phyloP scores from a whole-genome alignment of 1,139 yeast genomes.

The Geotrichum histeridarum region DNA sequence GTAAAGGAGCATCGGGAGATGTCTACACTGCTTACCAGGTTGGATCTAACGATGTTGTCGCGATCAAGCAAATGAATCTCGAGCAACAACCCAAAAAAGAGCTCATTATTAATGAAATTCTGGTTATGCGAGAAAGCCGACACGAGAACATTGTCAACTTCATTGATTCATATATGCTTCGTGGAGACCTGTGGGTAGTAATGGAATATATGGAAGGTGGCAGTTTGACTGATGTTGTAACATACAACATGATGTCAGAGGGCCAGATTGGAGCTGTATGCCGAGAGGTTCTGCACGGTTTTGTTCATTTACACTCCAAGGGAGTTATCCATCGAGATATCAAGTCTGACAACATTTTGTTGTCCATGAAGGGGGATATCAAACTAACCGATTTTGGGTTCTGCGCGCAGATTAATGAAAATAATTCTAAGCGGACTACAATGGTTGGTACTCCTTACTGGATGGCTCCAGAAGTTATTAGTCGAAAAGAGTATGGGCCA shows the following conservation, averaged over 20 bases:
- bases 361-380: slow-evolving; percentile 79
- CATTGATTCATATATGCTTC: slow-evolving; percentile 71
- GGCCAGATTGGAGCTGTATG: slow-evolving; percentile 98
- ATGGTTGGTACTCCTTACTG: slow-evolving; percentile 99
- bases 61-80: slow-evolving; percentile 93
- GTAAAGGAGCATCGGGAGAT: slow-evolving; percentile 98
- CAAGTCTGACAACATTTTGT: slow-evolving; percentile 84
- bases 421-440: slow-evolving; percentile 81
- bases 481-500: slow-evolving; percentile 91
- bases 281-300: slow-evolving; percentile 80
- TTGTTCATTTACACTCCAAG: slow-evolving; percentile 80
- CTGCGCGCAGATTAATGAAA: slow-evolving; percentile 92
- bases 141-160: slow-evolving; percentile 92
- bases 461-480: slow-evolving; percentile 99
- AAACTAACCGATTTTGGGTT: slow-evolving; percentile 74
- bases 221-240: slow-evolving; percentile 88
- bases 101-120: slow-evolving; percentile 84
- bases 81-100: slow-evolving; percentile 93
- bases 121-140: slow-evolving; percentile 90
- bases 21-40: slow-evolving; percentile 84
- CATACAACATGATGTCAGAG: slow-evolving; percentile 92
- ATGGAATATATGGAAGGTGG: slow-evolving; percentile 99
- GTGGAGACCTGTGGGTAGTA: slow-evolving; percentile 80
- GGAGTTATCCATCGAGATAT: slow-evolving; percentile 96
- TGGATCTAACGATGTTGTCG: slow-evolving; percentile 62